Base-by-base conservation (phyloP, 768 basidiomycete genomes). In the Sarcomyxa edulis region DNA sequence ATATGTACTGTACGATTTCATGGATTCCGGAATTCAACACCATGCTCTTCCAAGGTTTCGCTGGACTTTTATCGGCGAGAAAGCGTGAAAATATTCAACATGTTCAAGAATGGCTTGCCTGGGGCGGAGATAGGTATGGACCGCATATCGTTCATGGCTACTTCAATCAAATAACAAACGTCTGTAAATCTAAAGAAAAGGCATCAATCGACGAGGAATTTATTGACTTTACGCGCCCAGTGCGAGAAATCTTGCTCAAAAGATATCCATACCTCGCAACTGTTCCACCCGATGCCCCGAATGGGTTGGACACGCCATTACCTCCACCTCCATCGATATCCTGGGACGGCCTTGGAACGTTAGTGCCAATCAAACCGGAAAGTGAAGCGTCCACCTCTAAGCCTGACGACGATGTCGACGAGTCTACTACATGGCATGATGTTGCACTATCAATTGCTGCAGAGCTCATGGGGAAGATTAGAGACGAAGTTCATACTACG, bases 181-280 rank as follows among this genome's bases (percentile, higher is more conserved):
- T 3, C 14, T 21, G 25, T 26, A 32, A 5, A 3, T 18, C 10
- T 33, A 8, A 56, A 93, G 95, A 99, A 62, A 96, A 94, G 56
- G 96, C 96, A 16, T 95, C 91, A 0, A 96, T 98, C 24, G 96
- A 98, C 52, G 96, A 99, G 54, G 92, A 90, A 0, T 99, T 94
- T 59, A 78, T 98, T 40, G 95, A 98, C 58, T 75, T 98, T 40
- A 88, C 92, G 3, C 71, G 71, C 7, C 82, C 84, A 23, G 80
- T 91, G n/a, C 80, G 88, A 25, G 76, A 82, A 40, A 64, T 74
- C 31, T 60, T 99, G 2, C 64, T 98, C 3, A 69, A 76, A 34
- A 68, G 78, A 28, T 90, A 84, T 52, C 88, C 94, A 0, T 69
- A 89, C 54, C 76, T 99, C 18, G 71, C 78, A 0, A 55, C 74